Percentiles rank a stretch among this genome's conserved stretches.
These are phyloP conservation scores for Eucalyptus curtisii DNA, from an alignment of 345 rosid species.

Conservation along the genomic window DNA sequence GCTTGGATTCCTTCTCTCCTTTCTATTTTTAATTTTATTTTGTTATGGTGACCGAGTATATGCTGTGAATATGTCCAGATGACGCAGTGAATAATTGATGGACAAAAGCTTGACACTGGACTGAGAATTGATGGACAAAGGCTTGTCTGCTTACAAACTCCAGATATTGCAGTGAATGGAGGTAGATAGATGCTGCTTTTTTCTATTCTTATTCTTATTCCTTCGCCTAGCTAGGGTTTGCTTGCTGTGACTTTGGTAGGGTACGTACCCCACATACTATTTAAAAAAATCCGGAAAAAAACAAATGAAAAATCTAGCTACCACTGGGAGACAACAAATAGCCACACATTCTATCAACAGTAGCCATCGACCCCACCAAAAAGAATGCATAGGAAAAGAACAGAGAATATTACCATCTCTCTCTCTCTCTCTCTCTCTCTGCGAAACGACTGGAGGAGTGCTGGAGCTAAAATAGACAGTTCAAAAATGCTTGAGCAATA, in stretches of 20 bases:
- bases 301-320: neutral
- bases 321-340: neutral
- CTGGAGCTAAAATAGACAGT: neutral
- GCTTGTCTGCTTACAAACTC: neutral
- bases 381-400: neutral
- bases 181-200: neutral
- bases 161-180: neutral
- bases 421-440: neutral
- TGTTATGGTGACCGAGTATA: neutral
- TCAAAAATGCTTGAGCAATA: neutral
- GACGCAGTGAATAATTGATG: neutral
- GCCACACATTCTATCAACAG: neutral
- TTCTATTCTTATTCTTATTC: neutral
- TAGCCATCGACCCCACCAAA: neutral
- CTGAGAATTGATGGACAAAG: slow-evolving; percentile 12
- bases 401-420: neutral
- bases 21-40: neutral
- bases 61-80: neutral
- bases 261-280: neutral
- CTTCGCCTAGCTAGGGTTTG: neutral
- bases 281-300: neutral
- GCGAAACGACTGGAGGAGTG: neutral
- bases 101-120: neutral
- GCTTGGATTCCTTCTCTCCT: neutral
- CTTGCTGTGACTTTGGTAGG: neutral